Evolutionary conservation across 495 filamentous ascomycete species (phyloP).

Genomic region (Mytilinidion resinicola): DNA sequence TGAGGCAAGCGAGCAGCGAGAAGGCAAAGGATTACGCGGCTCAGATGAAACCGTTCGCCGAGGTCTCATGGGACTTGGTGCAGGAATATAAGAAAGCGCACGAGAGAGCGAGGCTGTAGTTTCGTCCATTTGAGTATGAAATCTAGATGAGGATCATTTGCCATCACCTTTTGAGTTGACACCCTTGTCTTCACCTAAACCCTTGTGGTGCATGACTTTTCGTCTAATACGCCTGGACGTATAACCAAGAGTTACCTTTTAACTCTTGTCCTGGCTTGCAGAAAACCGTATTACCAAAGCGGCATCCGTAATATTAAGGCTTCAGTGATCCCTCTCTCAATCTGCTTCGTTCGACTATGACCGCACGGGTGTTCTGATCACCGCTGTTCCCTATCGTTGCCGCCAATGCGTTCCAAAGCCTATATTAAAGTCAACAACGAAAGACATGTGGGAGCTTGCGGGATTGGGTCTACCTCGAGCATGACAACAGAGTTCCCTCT

Average conservation of each 20-base stretch:
- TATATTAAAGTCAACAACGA: constrained; percentile 30
- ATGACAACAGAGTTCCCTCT: constrained; percentile 29
- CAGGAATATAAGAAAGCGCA: constrained; percentile 41
- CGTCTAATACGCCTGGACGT: too few species aligned
- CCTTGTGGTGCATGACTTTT: too few species aligned
- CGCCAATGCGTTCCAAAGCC: constrained; percentile 53
- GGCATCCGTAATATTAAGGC: too few species aligned
- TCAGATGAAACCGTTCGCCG: constrained; percentile 58
- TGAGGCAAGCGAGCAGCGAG: constrained; percentile 83
- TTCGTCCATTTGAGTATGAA: neutral
- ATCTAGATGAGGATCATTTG: too few species aligned
- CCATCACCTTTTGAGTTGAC: too few species aligned
- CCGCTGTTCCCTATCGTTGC: constrained; percentile 13
- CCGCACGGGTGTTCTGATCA: neutral
- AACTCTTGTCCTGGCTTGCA: too few species aligned
- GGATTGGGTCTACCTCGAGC: constrained; percentile 60
- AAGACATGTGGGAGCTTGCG: neutral
- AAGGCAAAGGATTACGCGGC: constrained; percentile 66
- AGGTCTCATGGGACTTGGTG: constrained; percentile 68
- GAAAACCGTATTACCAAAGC: too few species aligned
- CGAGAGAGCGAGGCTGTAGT: constrained; percentile 48
- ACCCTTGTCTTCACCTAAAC: too few species aligned
- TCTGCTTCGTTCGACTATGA: too few species aligned
- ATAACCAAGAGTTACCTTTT: too few species aligned
- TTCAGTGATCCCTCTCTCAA: too few species aligned